Evolutionary conservation across 495 filamentous ascomycete genomes (phyloP), one percentile per base, ranked within the genome.

Genomic region (Emericellopsis terricola): DNA sequence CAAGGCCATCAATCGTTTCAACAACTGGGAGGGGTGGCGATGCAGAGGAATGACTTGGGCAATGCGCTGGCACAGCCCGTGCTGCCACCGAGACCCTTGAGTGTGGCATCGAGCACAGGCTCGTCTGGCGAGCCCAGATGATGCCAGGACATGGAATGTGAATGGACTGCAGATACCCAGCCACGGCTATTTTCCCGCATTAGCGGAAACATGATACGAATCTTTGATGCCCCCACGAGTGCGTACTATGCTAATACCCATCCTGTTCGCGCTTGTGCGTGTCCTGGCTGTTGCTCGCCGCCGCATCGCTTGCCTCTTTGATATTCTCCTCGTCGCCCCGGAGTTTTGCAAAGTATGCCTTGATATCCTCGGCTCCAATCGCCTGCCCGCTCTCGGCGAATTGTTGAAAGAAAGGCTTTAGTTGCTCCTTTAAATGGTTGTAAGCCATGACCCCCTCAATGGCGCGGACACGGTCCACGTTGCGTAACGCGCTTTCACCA

Each of bases 391-490:
- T 84, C 51, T 92, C 87, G 3, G 89, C 89, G 55, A 93, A 97
- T 34, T 92, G 81, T 47, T 79, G 68, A 38, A 97, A 67, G 49
- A 97, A 96, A 3, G 70, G 71, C 65, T 84, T 94, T 10, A 97
- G 72, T 46, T 87, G 86, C 31, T 94, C 87, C 42, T 87, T 86
- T 15, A 97, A 67, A 41, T 89, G 74, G 44, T 94, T 94, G 52
- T 94, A 97, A 9, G 81, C 83, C 83, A 94, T 93, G 8, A 91
- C 87, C 14, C 89, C 89, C 52, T 97, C 86, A 41, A 97, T 94
- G 3, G 89, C 89, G 14, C 75, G 62, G 13, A 96, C 85, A 2
- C 89, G 75, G 50, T 96, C 89, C 14, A 97, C 72, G 40, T 79
- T 86, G 51, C 71, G 81, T 18, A 97, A 63, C 0, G 85, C 89